Percentiles rank a stretch among this genome's conserved stretches.
Conservation (phyloP, 208 protist genomes). For the Borovskyia barvae region DNA sequence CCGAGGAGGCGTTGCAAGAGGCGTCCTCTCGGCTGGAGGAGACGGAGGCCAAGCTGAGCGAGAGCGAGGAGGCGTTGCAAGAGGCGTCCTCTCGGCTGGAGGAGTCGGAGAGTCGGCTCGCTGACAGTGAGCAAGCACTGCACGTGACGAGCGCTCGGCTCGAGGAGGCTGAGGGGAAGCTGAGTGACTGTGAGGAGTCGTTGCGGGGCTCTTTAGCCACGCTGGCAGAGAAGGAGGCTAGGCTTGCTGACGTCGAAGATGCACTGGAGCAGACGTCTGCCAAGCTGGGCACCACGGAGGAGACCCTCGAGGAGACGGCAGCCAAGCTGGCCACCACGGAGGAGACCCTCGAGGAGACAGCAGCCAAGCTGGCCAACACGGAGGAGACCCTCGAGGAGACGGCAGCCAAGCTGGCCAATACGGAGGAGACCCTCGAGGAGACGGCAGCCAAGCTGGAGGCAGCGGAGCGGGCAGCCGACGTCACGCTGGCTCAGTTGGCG, state of each 20-base stretch:
- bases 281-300: constrained; percentile 16
- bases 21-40: not conserved
- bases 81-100: constrained; percentile 27
- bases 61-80: constrained; percentile 15
- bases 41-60: constrained; percentile 5
- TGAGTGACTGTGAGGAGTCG: constrained; percentile 22
- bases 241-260: constrained; percentile 23
- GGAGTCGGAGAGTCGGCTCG: constrained; percentile 18
- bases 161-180: constrained; percentile 17
- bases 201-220: constrained; percentile 19
- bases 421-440: constrained; percentile 28
- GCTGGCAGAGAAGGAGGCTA: constrained; percentile 30
- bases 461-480: constrained; percentile 22
- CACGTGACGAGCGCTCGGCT: too few species aligned
- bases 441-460: constrained; percentile 33
- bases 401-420: constrained; percentile 13
- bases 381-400: constrained; percentile 6
- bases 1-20: not conserved
- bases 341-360: constrained; percentile 17
- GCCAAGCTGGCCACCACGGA: constrained; percentile 15
- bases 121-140: too few species aligned
- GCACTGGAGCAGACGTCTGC: constrained; percentile 24
- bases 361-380: constrained; percentile 15
- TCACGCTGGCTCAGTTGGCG: constrained; percentile 21
- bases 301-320: not conserved